Percentiles rank a stretch among this genome's conserved stretches.
Conservation (phyloP, 2,329 filamentous ascomycete genomes). For the Xylariaceae sp. region DNA sequence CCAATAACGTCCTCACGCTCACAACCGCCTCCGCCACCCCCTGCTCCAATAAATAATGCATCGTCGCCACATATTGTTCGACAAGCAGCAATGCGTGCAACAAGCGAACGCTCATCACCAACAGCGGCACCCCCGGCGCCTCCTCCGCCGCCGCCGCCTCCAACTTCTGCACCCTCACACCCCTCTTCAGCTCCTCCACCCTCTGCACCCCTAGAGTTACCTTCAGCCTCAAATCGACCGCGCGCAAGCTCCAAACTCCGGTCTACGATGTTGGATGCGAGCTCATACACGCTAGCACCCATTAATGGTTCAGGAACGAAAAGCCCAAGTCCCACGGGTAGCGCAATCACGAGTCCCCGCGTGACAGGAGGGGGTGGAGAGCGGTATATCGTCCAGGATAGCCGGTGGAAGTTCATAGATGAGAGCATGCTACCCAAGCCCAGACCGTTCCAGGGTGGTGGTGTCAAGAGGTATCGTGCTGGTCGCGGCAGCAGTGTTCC, state of each 20-base stretch:
- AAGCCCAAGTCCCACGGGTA: conserved; percentile 54
- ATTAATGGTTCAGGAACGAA: conserved; percentile 61
- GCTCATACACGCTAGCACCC: conserved; percentile 73
- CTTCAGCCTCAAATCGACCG: conserved; percentile 45
- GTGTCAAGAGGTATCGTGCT: conserved; percentile 80
- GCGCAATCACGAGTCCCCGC: conserved; percentile 41
- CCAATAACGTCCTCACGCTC: conserved; percentile 41
- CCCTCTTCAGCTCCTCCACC: conserved; percentile 52
- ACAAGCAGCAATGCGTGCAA: conserved; percentile 50
- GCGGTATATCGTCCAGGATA: conserved; percentile 72
- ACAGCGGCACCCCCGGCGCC: conserved; percentile 47
- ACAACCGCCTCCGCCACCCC: conserved; percentile 48
- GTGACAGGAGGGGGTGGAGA: conserved; percentile 33
- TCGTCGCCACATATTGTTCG: conserved; percentile 47
- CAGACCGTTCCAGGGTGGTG: conserved; percentile 73
- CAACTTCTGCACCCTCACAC: conserved; percentile 51
- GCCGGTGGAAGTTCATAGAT: conserved; percentile 85
- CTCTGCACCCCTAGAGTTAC: conserved; percentile 40
- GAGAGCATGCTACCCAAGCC: conserved; percentile 86
- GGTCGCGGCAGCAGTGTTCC: conserved; percentile 94
- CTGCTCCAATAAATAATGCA: conserved; percentile 28
- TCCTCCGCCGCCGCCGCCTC: conserved; percentile 47
- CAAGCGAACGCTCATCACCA: conserved; percentile 45
- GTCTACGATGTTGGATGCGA: conserved; percentile 74
- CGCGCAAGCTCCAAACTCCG: conserved; percentile 57